Evolutionary conservation across 148 eudicot genomes (phyloP).

Genomic region (Rhododendron molle): DNA sequence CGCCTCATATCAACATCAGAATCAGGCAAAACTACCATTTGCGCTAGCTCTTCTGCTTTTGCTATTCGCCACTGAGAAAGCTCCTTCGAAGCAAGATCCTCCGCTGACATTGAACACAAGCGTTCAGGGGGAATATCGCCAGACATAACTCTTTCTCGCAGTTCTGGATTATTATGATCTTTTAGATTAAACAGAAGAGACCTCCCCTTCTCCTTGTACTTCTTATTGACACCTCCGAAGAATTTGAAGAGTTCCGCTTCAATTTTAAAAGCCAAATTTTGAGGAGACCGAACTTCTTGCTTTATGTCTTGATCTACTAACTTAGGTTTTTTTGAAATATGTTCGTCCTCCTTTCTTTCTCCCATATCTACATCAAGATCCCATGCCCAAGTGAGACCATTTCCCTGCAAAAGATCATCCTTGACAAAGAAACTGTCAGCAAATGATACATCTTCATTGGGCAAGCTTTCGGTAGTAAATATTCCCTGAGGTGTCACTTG

Average conservation of each 20-base stretch:
- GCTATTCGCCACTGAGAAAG: conserved; percentile 96
- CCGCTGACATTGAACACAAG: conserved; percentile 93
- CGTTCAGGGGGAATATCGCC: conserved; percentile 81
- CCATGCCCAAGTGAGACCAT: conserved; percentile 86
- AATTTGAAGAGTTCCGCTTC: conserved; percentile 81
- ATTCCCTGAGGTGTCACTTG: conserved; percentile 18
- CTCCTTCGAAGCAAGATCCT: conserved; percentile 97
- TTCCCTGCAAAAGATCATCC: conserved; percentile 89
- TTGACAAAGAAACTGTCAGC: conserved; percentile 54
- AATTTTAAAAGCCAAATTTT: conserved; percentile 56
- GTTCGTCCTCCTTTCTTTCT: conserved; percentile 34
- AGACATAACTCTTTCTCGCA: conserved; percentile 81
- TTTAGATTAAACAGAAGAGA: conserved; percentile 88
- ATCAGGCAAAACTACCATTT: conserved; percentile 84
- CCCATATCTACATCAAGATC: conserved; percentile 40
- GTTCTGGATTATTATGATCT: conserved; percentile 84
- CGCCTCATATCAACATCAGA: conserved; percentile 69
- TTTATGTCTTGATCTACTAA: conserved; percentile 22
- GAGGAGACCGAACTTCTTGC: conserved; percentile 39
- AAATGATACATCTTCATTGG: conserved; percentile 56
- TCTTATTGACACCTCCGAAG: conserved; percentile 91
- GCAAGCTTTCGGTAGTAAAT: conserved; percentile 25
- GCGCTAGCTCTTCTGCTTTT: conserved; percentile 79
- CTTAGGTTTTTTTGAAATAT: conserved; percentile 24
- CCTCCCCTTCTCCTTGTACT: conserved; percentile 91